Evolutionary conservation across 371 early-diverging fungal species (phyloP), one percentile per base, ranked within the genome.

Genomic region (Mucor mucedo): DNA sequence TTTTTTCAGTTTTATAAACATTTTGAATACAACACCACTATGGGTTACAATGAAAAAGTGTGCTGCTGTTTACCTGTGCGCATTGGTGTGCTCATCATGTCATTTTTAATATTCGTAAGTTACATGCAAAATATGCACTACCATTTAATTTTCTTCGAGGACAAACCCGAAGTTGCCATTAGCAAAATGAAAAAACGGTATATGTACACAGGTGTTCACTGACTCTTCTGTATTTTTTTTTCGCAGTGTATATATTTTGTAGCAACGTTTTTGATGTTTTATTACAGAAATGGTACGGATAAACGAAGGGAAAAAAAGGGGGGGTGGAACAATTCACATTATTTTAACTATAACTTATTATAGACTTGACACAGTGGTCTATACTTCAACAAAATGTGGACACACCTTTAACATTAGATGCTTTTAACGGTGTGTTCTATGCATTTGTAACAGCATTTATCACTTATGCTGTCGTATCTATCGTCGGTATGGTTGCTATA

Each of bases 1-100:
- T 32, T 50, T 9, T 30, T 49, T 30, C 29, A 5, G 9, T 50
- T 50, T 9, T 10, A 50, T 7, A 10, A 5, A 16, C 47, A 8
- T 6, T 8, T 47, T 47, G 5, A 27, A 47, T 30, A 29, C 7
- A 30, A 27, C 50, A 28, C 28, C 32, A 9, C 4, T 3, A 50
- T 50, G 48, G 35, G 33, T 29, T 55, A 55, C 29, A 62, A 21
- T 39, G 59, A 68, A 3, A 69, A 55, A 56, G 60, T 74, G 29
- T 63, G 66, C 41, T 74, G 74, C n/a, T 74, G 74, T 33, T 30
- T 74, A 60, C 71, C 74, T 14, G 62, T 55, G 8, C 65, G 74
- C 29, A 38, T 68, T 2, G 74, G 74, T 55, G 70, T 63, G n/a
- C 39, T 70, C 10, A 49, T 67, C 10, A 63, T 74, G 47, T 57